These are phyloP conservation scores for Lenwebbia sp. DNA, from an alignment of 345 rosid species.

Conservation along the genomic window DNA sequence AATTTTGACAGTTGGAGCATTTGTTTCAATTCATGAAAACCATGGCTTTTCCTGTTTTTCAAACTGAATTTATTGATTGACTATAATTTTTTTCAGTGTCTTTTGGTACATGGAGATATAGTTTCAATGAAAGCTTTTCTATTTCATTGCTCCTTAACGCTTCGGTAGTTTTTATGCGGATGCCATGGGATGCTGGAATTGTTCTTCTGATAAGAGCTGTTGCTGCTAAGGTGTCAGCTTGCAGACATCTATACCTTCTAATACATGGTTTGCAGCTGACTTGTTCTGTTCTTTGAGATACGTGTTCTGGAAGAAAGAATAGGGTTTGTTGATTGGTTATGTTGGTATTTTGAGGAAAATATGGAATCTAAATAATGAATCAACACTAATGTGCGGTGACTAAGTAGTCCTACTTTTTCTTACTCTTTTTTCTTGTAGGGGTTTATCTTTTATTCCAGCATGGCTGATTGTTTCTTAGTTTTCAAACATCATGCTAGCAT, in stretches of 20 bases:
- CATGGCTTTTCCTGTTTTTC: neutral
- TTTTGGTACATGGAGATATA: neutral
- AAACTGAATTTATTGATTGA: neutral
- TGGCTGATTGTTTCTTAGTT: neutral
- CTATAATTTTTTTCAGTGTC: neutral
- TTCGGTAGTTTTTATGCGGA: neutral
- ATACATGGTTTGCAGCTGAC: neutral
- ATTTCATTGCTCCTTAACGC: neutral
- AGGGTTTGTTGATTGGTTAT: neutral
- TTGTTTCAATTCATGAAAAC: neutral
- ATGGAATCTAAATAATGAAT: neutral
- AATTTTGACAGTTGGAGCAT: neutral
- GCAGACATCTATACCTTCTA: slow-evolving; percentile 8
- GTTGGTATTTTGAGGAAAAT: neutral
- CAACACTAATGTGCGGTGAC: neutral
- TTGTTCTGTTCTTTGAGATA: slow-evolving; percentile 3
- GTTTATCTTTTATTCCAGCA: neutral
- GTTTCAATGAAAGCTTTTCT: neutral
- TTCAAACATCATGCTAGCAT: neutral
- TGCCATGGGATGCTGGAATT: slow-evolving; percentile 6
- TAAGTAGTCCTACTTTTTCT: neutral
- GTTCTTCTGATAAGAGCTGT: slow-evolving; percentile 10
- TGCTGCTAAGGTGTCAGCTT: slow-evolving; percentile 14
- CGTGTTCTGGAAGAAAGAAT: neutral
- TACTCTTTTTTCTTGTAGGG: neutral